Evolutionary conservation across 305 asterid genomes (phyloP), one percentile per base, ranked within the genome.

Genomic region (Solanum hybrid): DNA sequence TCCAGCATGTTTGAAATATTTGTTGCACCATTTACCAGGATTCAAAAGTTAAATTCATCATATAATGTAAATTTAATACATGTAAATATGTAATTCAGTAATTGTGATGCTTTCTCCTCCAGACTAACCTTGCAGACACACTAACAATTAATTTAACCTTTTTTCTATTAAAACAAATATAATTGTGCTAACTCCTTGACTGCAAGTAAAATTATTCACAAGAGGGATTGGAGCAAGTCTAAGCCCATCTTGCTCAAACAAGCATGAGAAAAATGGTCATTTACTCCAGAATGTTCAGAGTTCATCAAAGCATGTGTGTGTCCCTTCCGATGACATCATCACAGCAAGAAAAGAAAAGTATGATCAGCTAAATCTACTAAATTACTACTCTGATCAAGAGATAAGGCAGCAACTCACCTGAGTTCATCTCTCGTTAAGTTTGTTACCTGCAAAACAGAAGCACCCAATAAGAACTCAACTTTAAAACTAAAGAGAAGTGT

Each of bases 351-450:
- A 77, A 80, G 31, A 80, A 28, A 36, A 24, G 86, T 13, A 81
- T 37, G 8, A 81, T 4, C 24, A 81, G 24, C 67, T 39, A 81
- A 24, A 81, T 39, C 14, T 24, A 81, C 86, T 24, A 40, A 39
- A 81, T 26, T 12, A 81, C 18, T 39, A 39, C 34, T 39, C 14
- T 37, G 24, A 40, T 81, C 1, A 57, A 86, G 64, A 78, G 85
- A 73, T 87, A 34, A 87, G 86, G 80, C 85, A 88, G 90, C 69
- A 91, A 90, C 97, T 95, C 89, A 98, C 99, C 94, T 84, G 89
- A 92, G 93, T 81, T 95, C 98, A 76, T 91, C 77, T 73, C 89
- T 96, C 88, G 96, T 93, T 83, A 96, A 89, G 90, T 89, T 92
- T 78, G 91, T 88, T 88, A 79, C 91, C 98, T 96, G 97, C 94